Conservation (phyloP, 192 early-diverging fungal genomes). For the Coemansia sp. region DNA sequence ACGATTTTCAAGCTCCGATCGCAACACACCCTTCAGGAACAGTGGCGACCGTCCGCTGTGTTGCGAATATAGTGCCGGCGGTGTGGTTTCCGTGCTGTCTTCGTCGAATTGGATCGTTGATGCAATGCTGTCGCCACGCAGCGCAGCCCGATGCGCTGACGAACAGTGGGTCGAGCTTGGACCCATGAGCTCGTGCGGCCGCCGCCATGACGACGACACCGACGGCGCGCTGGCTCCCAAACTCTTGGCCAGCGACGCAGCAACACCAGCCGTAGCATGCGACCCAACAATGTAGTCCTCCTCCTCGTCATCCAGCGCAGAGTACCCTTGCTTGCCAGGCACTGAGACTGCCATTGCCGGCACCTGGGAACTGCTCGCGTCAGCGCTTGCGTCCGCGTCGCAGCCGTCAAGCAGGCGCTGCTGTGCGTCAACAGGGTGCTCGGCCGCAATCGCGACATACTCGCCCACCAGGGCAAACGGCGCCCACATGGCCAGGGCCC, state of each 20-base stretch:
- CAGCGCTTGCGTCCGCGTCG: not conserved
- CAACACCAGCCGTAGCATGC: conserved; percentile 7
- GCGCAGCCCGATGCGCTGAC: not conserved
- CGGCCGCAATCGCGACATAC: conserved; percentile 37
- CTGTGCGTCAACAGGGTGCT: not conserved
- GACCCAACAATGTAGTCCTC: conserved; percentile 30
- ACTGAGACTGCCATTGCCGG: not conserved
- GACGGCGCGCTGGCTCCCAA: not conserved
- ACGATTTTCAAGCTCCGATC: not conserved
- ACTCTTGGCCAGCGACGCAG: conserved; percentile 3
- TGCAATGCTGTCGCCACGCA: conserved; percentile 41
- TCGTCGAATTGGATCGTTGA: conserved; percentile 35
- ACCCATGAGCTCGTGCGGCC: conserved; percentile 7
- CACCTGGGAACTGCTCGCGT: not conserved
- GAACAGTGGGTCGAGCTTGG: not conserved
- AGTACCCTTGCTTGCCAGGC: conserved; percentile 1
- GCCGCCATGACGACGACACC: conserved; percentile 16
- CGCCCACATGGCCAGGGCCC: conserved; percentile 87
- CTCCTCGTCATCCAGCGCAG: conserved; percentile 5
- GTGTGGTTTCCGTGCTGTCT: not conserved
- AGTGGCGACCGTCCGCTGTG: conserved; percentile 1
- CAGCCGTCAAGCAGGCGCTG: not conserved
- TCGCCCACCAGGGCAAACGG: conserved; percentile 90
- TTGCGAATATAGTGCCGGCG: conserved; percentile 3
- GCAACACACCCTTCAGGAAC: conserved; percentile 13